Conservation (phyloP, 768 basidiomycete genomes). For the Tulasnella calospora region DNA sequence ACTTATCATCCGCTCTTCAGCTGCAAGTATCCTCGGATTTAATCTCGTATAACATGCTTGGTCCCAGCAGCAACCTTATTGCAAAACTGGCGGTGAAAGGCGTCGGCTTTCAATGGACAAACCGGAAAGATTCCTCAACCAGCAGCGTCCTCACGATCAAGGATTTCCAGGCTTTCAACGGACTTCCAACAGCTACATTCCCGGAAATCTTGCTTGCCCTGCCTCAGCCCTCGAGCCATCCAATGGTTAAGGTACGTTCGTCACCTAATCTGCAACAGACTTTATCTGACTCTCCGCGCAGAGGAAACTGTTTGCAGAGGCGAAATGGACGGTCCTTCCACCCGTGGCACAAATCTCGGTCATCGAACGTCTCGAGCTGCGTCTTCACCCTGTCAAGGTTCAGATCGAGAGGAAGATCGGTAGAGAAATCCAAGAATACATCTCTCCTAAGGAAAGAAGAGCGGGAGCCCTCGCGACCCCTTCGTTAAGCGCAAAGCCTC, state of each 20-base stretch:
- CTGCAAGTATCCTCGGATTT: conserved; percentile 77
- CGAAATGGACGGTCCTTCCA: conserved; percentile 76
- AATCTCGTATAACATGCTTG: conserved; percentile 89
- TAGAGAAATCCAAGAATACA: conserved; percentile 76
- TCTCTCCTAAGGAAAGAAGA: conserved; percentile 62
- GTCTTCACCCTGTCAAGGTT: conserved; percentile 78
- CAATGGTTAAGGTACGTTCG: conserved; percentile 56
- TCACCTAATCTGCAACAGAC: background rate
- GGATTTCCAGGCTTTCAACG: conserved; percentile 81
- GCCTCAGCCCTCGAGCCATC: conserved; percentile 56
- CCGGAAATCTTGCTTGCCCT: conserved; percentile 67
- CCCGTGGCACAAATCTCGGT: conserved; percentile 93
- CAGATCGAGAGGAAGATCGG: conserved; percentile 83
- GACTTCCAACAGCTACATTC: conserved; percentile 74
- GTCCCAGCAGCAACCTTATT: conserved; percentile 62
- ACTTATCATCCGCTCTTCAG: conserved; percentile 67
- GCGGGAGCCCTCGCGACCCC: conserved; percentile 25
- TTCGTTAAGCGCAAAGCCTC: background rate
- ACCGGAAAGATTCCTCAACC: conserved; percentile 80
- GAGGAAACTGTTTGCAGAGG: conserved; percentile 68
- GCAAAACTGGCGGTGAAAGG: conserved; percentile 80
- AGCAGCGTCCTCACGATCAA: conserved; percentile 69
- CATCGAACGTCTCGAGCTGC: conserved; percentile 73
- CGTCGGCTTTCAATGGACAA: conserved; percentile 77
- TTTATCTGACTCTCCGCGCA: conserved; percentile 34